A percentile compares a stretch with the other conserved stretches of the same genome.
phyloP scores from a whole-genome alignment of 73 alveolate genomes.

The Durusdinium trenchii region DNA sequence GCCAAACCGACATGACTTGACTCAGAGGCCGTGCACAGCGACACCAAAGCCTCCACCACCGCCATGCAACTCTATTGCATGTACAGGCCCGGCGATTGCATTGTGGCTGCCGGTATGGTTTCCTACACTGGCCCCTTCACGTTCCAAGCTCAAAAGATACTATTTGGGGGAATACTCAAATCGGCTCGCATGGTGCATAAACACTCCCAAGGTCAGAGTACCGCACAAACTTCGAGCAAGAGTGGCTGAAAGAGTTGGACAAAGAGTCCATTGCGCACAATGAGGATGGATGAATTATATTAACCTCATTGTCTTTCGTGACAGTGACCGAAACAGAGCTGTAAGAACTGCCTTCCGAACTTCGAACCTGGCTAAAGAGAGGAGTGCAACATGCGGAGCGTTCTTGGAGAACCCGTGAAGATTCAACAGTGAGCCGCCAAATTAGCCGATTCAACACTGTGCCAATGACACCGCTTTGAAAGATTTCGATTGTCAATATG shows the following conservation, averaged over 20 bases:
- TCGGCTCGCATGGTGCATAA: not conserved
- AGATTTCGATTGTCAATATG: not conserved
- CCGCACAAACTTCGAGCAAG: slow-evolving; percentile 98
- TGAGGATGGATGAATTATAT: slow-evolving; percentile 88
- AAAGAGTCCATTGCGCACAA: slow-evolving; percentile 97
- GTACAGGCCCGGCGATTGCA: slow-evolving; percentile 99
- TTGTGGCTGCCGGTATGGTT: slow-evolving; percentile 99
- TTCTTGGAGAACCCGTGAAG: slow-evolving; percentile 99
- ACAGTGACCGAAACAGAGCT: no score
- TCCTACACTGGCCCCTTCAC: slow-evolving; percentile 98
- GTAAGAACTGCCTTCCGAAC: no score
- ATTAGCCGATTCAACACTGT: not conserved
- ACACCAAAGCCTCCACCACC: no score
- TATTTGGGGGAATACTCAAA: not conserved
- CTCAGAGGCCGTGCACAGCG: not conserved
- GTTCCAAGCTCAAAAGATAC: not conserved
- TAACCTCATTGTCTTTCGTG: no score
- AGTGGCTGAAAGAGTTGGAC: slow-evolving; percentile 98
- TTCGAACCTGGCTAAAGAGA: slow-evolving; percentile 96
- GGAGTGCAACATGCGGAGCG: slow-evolving; percentile 98
- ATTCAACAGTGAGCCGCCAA: slow-evolving; percentile 97
- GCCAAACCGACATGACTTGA: not conserved
- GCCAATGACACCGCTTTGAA: not conserved
- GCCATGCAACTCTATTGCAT: slow-evolving; percentile 96
- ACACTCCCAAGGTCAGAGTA: slow-evolving; percentile 94